Base-by-base conservation (phyloP, 805 yeast genomes). In the Ogataea zsoltii region DNA sequence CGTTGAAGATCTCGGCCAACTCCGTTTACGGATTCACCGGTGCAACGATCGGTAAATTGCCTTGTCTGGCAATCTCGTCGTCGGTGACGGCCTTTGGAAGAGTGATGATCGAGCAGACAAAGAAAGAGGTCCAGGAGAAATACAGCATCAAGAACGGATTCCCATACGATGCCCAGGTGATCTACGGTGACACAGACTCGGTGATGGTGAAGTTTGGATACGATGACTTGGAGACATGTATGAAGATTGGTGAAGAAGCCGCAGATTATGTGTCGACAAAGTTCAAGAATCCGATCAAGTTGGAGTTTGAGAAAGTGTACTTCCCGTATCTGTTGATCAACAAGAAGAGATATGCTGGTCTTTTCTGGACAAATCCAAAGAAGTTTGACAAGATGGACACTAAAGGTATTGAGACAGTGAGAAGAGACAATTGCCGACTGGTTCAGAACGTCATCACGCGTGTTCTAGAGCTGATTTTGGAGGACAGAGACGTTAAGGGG, bases 1-100 rank as follows among this genome's bases (percentile, higher is more conserved):
- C 99, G 0, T 73, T 94, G 62, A 94, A 94, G 61, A 88, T 94
- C 41, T 90, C 97, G 11, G 99, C 99, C 1, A 94, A 94, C 65
- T 95, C 99, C 1, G 99, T 94, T 4, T 94, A 94, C 65, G 99
- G 99, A 38, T 95, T 94, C 68, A 94, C 99, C 0, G 99, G 99
- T 67, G 99, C 99, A 2, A 94, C 98, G 0, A 84, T 92, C 37
- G 99, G 99, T 43, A 92, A 94, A 61, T 74, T 94, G 44, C 99
- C 99, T 1, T 95, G 99, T 71, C 72, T 94, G 45, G 96, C 96
- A 0, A 94, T 94, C 47, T 95, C 99, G 0, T 89, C 98, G 0
- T 89, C 97, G 1, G 94, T 85, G 30, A 94, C 99, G 0, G 84
- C 98, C 0, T 94, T 85, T 69, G 99, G 99, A 51, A 84, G 99